Percentiles rank a stretch among this genome's conserved stretches.
phyloP scores from a whole-genome alignment of 257 asterid genomes.

The Lycium barbarum region DNA sequence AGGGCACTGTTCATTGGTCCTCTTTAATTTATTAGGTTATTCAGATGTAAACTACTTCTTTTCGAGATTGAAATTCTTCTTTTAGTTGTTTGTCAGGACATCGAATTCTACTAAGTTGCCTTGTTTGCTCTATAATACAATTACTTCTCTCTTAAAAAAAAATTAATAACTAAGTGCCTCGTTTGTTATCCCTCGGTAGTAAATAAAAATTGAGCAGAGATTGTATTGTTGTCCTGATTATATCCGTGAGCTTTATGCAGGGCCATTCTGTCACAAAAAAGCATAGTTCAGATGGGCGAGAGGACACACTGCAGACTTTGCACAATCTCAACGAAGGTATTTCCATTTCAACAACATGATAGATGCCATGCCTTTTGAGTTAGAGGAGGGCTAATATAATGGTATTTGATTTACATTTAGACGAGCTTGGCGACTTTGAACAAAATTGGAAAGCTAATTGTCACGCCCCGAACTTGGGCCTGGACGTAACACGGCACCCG shows the following conservation, averaged over 20 bases:
- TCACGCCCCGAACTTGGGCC: too few relatives aligned
- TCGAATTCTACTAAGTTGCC: neutral
- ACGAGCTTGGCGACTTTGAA: constrained; percentile 76
- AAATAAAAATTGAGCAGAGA: neutral
- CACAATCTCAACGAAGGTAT: constrained; percentile 89
- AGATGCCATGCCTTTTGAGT: neutral
- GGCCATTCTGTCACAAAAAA: constrained; percentile 80
- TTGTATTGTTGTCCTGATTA: neutral
- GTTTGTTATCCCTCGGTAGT: neutral
- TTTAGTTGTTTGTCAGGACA: neutral
- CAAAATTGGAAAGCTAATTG: constrained; percentile 75
- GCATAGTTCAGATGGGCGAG: constrained; percentile 56
- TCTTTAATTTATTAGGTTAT: neutral
- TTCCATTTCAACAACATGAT: neutral
- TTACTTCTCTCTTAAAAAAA: too few relatives aligned
- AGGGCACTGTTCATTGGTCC: neutral
- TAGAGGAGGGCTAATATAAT: neutral
- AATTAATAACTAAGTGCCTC: too few relatives aligned
- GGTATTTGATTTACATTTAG: constrained; percentile 40
- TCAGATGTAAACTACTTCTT: neutral
- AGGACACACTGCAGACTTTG: constrained; percentile 70
- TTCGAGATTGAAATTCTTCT: neutral
- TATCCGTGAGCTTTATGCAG: constrained; percentile 42
- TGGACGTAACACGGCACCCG: too few relatives aligned
- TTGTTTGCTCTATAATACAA: neutral